Conservation (phyloP, 257 asterid species). For the Salvia hispanica region DNA sequence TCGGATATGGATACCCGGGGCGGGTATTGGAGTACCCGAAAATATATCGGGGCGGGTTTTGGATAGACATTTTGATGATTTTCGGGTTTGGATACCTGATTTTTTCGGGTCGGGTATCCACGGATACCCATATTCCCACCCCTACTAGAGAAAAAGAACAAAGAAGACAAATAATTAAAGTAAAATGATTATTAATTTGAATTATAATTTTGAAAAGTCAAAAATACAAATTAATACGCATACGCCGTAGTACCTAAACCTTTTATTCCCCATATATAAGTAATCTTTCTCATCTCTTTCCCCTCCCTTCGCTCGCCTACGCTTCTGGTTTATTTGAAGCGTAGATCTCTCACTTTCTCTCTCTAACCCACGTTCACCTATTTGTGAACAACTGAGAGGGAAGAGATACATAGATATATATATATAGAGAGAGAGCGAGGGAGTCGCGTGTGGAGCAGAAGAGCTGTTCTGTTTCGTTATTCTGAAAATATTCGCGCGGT, state of each 20-base stretch:
- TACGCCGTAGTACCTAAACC: background rate
- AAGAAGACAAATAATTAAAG: too few species aligned
- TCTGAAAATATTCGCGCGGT: slow-evolving; percentile 27
- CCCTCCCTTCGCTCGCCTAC: slow-evolving; percentile 21
- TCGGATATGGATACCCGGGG: too few species aligned
- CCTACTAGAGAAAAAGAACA: too few species aligned
- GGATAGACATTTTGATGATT: too few species aligned
- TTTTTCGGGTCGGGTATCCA: too few species aligned
- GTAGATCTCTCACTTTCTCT: slow-evolving; percentile 35
- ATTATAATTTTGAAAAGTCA: background rate
- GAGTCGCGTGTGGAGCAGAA: background rate
- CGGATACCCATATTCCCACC: too few species aligned
- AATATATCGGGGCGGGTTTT: too few species aligned
- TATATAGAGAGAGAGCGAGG: slow-evolving; percentile 7
- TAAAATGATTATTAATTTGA: too few species aligned
- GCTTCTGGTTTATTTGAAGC: slow-evolving; percentile 54
- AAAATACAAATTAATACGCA: background rate
- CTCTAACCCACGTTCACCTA: slow-evolving; percentile 12
- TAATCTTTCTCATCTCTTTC: background rate
- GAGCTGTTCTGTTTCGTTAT: slow-evolving; percentile 6
- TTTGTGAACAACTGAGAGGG: background rate
- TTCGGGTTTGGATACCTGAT: too few species aligned
- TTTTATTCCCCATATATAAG: slow-evolving; percentile 21
- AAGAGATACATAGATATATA: background rate
- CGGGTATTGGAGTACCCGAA: too few species aligned